Evolutionary conservation across 129 eudicot genomes (phyloP).

Genomic region (Calendula officinalis): DNA sequence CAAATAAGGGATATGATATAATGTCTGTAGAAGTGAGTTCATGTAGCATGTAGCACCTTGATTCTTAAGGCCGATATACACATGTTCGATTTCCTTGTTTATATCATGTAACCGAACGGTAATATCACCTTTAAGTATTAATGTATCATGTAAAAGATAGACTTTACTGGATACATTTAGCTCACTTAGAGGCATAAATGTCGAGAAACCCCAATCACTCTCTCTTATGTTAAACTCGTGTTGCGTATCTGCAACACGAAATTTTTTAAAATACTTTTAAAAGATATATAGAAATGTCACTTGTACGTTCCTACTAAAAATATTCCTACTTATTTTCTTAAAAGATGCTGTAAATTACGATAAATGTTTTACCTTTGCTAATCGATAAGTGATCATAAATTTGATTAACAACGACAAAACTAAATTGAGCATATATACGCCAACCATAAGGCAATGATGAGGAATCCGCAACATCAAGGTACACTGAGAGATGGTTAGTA

Average conservation of each 20-base stretch:
- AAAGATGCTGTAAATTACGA: too few species aligned
- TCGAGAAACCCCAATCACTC: background rate
- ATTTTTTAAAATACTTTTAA: background rate
- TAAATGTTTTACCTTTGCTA: background rate
- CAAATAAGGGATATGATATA: slow-evolving; percentile 88
- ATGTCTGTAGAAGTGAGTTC: slow-evolving; percentile 94
- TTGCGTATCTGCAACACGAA: background rate
- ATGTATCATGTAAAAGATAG: background rate
- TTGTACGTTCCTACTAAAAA: too few species aligned
- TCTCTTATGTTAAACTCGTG: background rate
- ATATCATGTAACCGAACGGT: slow-evolving; percentile 47
- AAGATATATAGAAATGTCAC: too few species aligned
- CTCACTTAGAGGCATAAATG: background rate
- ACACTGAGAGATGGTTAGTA: background rate
- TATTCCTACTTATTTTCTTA: too few species aligned
- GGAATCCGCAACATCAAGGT: background rate
- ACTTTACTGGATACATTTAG: background rate
- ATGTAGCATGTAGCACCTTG: slow-evolving; percentile 98
- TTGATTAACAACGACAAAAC: background rate
- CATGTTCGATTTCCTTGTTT: slow-evolving; percentile 71
- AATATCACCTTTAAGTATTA: background rate
- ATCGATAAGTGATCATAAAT: background rate
- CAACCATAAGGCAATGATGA: background rate
- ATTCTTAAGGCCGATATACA: slow-evolving; percentile 85
- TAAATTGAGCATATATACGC: background rate